Evolutionary conservation across 768 basidiomycete genomes (phyloP).

Genomic region (Dictyophora rubrovolvata): DNA sequence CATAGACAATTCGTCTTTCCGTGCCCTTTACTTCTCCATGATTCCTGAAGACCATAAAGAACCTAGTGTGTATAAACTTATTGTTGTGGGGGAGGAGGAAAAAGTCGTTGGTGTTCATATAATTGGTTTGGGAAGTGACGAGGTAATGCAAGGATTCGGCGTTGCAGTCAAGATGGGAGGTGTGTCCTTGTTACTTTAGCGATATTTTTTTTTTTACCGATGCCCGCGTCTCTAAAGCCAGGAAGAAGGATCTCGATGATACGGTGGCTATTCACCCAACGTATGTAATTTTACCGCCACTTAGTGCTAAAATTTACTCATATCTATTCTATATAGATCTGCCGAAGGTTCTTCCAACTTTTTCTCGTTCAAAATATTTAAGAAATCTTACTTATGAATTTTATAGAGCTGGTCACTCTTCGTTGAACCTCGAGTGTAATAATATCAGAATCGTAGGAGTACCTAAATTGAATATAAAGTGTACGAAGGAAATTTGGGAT

Average conservation of each 20-base stretch:
- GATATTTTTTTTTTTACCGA: not conserved
- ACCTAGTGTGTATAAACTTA: constrained; percentile 87
- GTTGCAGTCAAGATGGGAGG: constrained; percentile 97
- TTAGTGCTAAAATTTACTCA: not conserved
- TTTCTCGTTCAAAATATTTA: not conserved
- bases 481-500: not conserved
- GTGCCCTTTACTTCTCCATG: constrained; percentile 88
- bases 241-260: constrained; percentile 74
- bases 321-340: constrained; percentile 6
- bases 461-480: not conserved
- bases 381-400: not conserved
- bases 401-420: constrained; percentile 6
- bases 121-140: constrained; percentile 86
- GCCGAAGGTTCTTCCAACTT: constrained; percentile 6
- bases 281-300: constrained; percentile 27
- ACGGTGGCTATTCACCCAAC: constrained; percentile 92
- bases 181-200: constrained; percentile 19
- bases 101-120: constrained; percentile 95
- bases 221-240: constrained; percentile 30
- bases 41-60: constrained; percentile 85
- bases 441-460: too few species aligned
- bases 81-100: constrained; percentile 81
- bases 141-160: constrained; percentile 89
- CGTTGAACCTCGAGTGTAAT: not conserved
- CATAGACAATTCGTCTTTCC: constrained; percentile 70